phyloP scores from a whole-genome alignment of 2,329 filamentous ascomycete species.

The Lasiodiplodia sp. region DNA sequence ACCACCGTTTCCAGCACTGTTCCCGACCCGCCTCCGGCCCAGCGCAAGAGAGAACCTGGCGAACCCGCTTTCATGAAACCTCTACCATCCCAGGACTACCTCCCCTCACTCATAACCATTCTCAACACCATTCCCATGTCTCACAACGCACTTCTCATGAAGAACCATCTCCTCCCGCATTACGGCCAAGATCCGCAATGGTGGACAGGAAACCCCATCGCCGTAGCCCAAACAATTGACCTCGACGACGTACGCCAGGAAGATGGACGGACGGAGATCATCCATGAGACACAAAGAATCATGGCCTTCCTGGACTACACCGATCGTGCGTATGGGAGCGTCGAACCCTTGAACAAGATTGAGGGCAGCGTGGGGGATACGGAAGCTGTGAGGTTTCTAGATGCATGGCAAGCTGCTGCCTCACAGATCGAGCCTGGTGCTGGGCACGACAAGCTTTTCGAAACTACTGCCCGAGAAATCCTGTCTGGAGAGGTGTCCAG shows the following conservation, averaged over 20 bases:
- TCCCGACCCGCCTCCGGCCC: slow-evolving; percentile 60
- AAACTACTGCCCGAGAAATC: slow-evolving; percentile 49
- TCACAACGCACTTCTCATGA: slow-evolving; percentile 61
- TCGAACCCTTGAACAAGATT: slow-evolving; percentile 57
- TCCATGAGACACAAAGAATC: slow-evolving; percentile 66
- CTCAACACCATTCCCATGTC: slow-evolving; percentile 67
- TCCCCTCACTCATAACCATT: slow-evolving; percentile 67
- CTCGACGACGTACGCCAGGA: slow-evolving; percentile 47
- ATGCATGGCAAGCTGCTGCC: slow-evolving; percentile 58
- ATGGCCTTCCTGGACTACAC: slow-evolving; percentile 68
- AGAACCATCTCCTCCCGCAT: slow-evolving; percentile 36
- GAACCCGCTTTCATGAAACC: slow-evolving; percentile 67
- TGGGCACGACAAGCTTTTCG: slow-evolving; percentile 54
- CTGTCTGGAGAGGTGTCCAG: slow-evolving; percentile 5
- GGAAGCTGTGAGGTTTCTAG: slow-evolving; percentile 51
- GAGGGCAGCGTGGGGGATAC: slow-evolving; percentile 43
- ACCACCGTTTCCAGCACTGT: slow-evolving; percentile 57
- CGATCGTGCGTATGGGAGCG: slow-evolving; percentile 65
- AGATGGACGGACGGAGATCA: slow-evolving; percentile 53
- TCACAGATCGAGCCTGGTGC: slow-evolving; percentile 51
- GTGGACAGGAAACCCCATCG: slow-evolving; percentile 66
- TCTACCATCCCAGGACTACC: slow-evolving; percentile 58
- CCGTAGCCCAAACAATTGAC: slow-evolving; percentile 56
- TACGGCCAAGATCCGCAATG: slow-evolving; percentile 66
- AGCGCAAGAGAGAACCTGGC: slow-evolving; percentile 55